Evolutionary conservation across 129 eudicot genomes (phyloP).

Genomic region (Escallonia rubra): DNA sequence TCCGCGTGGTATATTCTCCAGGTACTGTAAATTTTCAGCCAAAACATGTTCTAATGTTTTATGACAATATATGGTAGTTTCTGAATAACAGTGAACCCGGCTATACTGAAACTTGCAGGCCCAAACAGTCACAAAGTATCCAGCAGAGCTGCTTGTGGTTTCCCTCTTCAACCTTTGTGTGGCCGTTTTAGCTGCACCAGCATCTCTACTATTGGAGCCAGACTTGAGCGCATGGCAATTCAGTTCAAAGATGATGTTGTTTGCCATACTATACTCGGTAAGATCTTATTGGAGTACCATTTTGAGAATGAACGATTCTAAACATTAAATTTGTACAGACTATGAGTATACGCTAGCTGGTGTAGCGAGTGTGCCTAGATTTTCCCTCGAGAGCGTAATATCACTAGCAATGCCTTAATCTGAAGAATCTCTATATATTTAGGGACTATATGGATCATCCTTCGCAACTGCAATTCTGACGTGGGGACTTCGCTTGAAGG

Average conservation of each 20-base stretch:
- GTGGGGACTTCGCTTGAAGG: conserved; percentile 24
- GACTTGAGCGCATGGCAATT: conserved; percentile 4
- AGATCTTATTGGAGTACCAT: neutral
- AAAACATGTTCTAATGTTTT: neutral
- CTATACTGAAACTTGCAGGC: neutral
- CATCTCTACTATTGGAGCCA: neutral
- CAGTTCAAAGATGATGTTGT: neutral
- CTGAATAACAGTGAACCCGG: neutral
- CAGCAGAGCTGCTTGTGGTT: conserved; percentile 8
- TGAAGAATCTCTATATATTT: neutral
- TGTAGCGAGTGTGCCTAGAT: neutral
- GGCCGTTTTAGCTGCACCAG: conserved; percentile 4
- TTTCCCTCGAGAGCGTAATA: neutral
- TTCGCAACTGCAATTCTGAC: conserved; percentile 7
- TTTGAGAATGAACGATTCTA: neutral
- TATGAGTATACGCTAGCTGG: neutral
- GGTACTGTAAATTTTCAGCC: conserved; percentile 1
- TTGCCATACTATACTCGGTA: conserved; percentile 2
- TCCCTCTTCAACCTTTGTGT: neutral
- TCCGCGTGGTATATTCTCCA: conserved; percentile 16
- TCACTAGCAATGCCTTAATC: neutral
- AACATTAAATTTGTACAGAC: neutral
- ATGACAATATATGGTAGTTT: neutral
- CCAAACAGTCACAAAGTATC: neutral
- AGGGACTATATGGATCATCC: conserved; percentile 16